phyloP scores from a whole-genome alignment of 1,139 yeast genomes.

The Spathaspora jeffriesii region DNA sequence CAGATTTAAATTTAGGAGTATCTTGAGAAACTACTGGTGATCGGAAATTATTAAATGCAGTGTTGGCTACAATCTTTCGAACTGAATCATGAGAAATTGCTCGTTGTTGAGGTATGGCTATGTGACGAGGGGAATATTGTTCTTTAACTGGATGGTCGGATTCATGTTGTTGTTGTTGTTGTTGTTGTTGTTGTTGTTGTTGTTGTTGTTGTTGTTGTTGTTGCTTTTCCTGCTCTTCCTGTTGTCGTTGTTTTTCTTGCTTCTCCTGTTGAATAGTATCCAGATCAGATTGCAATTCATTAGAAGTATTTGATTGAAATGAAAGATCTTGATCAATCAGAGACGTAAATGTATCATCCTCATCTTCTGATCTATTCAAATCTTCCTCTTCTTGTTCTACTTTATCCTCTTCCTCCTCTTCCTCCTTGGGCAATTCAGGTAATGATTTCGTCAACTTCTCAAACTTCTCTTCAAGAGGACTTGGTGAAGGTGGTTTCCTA shows the following conservation, averaged over 20 bases:
- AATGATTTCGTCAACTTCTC: slow-evolving; percentile 4
- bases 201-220: not conserved
- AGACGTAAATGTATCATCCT: not conserved
- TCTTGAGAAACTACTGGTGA: slow-evolving; percentile 13
- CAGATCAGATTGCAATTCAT: not conserved
- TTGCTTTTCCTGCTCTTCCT: too few species aligned
- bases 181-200: not conserved
- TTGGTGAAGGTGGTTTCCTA: slow-evolving; percentile 6
- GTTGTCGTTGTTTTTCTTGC: not conserved
- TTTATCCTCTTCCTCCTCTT: too few species aligned
- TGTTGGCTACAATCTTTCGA: slow-evolving; percentile 27
- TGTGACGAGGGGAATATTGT: not conserved
- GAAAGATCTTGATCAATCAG: slow-evolving; percentile 3
- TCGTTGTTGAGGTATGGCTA: not conserved
- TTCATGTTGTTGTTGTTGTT: too few species aligned
- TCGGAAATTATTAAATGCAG: slow-evolving; percentile 45
- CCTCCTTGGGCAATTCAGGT: slow-evolving; percentile 11
- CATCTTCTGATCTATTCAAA: slow-evolving; percentile 4
- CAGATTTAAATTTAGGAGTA: slow-evolving; percentile 6
- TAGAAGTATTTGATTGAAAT: slow-evolving; percentile 1
- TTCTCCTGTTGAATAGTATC: not conserved
- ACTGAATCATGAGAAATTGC: slow-evolving; percentile 5
- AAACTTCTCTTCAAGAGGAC: slow-evolving; percentile 3
- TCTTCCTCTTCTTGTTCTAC: slow-evolving; percentile 14
- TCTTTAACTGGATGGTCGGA: not conserved